phyloP scores from a whole-genome alignment of 2,329 filamentous ascomycete species.

The Metarhizium humberi region DNA sequence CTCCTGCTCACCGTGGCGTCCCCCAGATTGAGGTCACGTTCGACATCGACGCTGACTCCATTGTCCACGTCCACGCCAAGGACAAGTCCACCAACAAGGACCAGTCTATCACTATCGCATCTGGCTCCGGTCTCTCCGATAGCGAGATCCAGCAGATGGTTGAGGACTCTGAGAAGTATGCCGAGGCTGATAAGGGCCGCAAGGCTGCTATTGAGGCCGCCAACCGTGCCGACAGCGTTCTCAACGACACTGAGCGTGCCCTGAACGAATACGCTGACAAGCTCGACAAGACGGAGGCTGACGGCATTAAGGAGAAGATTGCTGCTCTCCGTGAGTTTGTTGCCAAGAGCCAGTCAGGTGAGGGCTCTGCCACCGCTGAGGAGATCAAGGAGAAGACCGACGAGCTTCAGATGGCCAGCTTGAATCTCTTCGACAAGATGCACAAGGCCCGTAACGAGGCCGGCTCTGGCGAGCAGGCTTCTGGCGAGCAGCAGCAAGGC shows the following conservation, averaged over 20 bases:
- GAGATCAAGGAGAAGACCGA: constrained; percentile 99
- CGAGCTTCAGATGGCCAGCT: constrained; percentile 87
- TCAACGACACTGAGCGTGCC: constrained; percentile 97
- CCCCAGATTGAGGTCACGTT: constrained; percentile 97
- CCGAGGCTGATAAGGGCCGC: constrained; percentile 90
- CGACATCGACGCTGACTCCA: constrained; percentile 96
- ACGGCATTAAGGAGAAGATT: constrained; percentile 92
- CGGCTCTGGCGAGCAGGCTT: constrained; percentile 40
- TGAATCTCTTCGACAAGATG: constrained; percentile 99
- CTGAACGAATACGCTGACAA: constrained; percentile 94
- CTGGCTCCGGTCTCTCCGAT: constrained; percentile 92
- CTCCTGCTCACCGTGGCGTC: constrained; percentile 90
- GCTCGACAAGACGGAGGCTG: constrained; percentile 92
- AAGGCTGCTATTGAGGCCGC: constrained; percentile 91
- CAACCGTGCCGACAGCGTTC: constrained; percentile 92
- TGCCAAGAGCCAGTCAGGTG: constrained; percentile 88
- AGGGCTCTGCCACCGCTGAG: constrained; percentile 74
- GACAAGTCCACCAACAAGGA: constrained; percentile 99
- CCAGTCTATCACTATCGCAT: constrained; percentile 98
- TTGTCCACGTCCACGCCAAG: constrained; percentile 96
- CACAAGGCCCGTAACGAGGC: constrained; percentile 83
- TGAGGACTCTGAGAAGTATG: constrained; percentile 93
- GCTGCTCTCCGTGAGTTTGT: constrained; percentile 76
- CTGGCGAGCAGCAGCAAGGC: constrained; percentile 38
- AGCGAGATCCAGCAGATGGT: constrained; percentile 96